Base-by-base conservation (phyloP, 331 rosid genomes). In the Erythrophleum ivorense region DNA sequence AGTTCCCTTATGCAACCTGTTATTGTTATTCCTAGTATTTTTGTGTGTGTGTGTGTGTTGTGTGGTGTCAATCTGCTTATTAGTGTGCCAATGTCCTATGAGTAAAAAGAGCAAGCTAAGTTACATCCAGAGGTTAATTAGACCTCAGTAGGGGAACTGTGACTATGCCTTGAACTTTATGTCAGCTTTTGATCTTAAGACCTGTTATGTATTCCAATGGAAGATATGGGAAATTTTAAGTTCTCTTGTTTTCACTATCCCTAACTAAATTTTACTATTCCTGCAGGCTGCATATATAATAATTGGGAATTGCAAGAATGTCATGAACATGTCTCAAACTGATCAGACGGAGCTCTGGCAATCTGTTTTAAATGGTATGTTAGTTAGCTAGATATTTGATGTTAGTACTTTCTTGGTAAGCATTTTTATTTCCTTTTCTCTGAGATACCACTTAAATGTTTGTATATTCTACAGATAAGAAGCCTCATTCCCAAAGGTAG, bases 341-440 rank as follows among this genome's bases (percentile, higher is more conserved):
- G 99, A 96, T 89, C 97, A 94, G 83, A 88, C 86, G 91, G 99
- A 94, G 84, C 97, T 96, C 65, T 96, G 99, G 99, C 90, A 83
- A 76, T 88, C 97, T 24, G 97, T 94, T 65, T 85, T 87, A 59
- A 90, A 90, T 82, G 90, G 99, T 94, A 92, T 70, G 88, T 45
- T 71, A 81, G 67, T 66, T 69, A 83, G 74, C 81, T 82, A 73
- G 74, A 64, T 49, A 36, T 77, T 38, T 55, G 46, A 83, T 21
- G 57, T 64, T 50, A 29, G 19, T 69, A 81, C 21, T 65, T 68
- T 31, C 78, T 53, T 78, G 3, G 2, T 41, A 24, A 7, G 5
- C 19, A 10, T 71, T 43, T 69, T 45, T 49, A 48, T 33, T 65
- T 79, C 29, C 71, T 76, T 75, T 65, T 70, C 71, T 77, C 34